Conservation (phyloP, 2,329 filamentous ascomycete genomes). For the Monilinia aucupariae region DNA sequence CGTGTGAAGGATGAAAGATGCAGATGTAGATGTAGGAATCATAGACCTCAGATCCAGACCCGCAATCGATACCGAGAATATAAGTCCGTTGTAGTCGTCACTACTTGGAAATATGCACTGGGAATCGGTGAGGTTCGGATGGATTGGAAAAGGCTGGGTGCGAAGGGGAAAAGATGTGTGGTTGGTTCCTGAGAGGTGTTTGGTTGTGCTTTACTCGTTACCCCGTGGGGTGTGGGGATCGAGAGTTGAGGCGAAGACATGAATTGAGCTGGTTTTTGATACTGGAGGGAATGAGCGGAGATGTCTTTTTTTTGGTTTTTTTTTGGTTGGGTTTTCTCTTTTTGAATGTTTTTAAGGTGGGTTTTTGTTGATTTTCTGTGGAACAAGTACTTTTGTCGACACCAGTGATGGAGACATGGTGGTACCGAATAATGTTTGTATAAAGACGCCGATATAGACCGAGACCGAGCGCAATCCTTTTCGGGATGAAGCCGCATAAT, state of each 20-base stretch:
- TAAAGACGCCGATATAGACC: neutral
- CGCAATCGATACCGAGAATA: neutral
- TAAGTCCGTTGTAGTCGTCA: constrained; percentile 8
- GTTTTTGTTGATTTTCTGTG: neutral
- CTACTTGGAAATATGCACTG: neutral
- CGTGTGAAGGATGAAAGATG: too few species aligned
- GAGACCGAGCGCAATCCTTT: neutral
- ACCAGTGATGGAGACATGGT: neutral
- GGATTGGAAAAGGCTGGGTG: neutral
- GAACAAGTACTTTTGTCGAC: neutral
- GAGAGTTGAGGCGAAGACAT: neutral
- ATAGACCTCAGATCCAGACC: neutral
- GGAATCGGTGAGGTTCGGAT: neutral
- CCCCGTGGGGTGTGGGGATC: neutral
- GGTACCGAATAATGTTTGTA: neutral
- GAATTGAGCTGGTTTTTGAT: neutral
- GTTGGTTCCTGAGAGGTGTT: neutral
- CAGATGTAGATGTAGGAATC: too few species aligned
- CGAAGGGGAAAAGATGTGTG: neutral
- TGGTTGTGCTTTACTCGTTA: too few species aligned
- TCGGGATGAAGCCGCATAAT: neutral
- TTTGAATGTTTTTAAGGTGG: neutral
- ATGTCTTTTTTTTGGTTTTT: too few species aligned
- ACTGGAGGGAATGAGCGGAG: neutral
- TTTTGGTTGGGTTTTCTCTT: neutral